Conservation (phyloP, 2,329 filamentous ascomycete species). For the Xylariaceae sp. region DNA sequence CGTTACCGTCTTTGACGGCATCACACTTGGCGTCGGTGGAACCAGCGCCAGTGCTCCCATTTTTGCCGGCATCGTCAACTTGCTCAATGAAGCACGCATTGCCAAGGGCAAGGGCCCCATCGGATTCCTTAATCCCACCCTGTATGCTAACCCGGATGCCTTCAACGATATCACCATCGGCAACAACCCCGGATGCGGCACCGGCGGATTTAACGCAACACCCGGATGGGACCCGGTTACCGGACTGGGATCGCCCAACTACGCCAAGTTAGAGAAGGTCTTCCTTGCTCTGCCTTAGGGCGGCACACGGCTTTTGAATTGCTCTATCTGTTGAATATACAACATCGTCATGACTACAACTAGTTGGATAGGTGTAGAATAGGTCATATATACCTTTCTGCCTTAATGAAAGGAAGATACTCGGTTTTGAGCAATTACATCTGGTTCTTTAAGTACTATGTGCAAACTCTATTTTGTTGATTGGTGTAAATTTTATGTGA, state of each 20-base stretch:
- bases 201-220: conserved; percentile 25
- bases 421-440: too few relatives aligned
- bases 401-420: too few relatives aligned
- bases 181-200: conserved; percentile 27
- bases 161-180: conserved; percentile 31
- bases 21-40: conserved; percentile 26
- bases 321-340: too few relatives aligned
- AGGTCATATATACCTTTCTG: too few relatives aligned
- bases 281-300: conserved; percentile 15
- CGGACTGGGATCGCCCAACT: conserved; percentile 25
- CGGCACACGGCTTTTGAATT: too few relatives aligned
- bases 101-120: conserved; percentile 22
- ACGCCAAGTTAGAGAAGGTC: conserved; percentile 16
- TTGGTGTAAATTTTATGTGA: too few relatives aligned
- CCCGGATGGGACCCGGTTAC: conserved; percentile 34
- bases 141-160: conserved; percentile 29
- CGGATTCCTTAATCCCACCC: conserved; percentile 23
- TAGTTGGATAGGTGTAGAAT: too few relatives aligned
- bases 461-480: too few relatives aligned
- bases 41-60: conserved; percentile 22
- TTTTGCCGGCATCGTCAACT: conserved; percentile 21
- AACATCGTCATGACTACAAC: too few relatives aligned
- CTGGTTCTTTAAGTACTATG: too few relatives aligned
- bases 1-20: conserved; percentile 36
- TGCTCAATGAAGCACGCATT: conserved; percentile 25